phyloP scores from a whole-genome alignment of 805 yeast genomes.

The Barnettozyma populi region DNA sequence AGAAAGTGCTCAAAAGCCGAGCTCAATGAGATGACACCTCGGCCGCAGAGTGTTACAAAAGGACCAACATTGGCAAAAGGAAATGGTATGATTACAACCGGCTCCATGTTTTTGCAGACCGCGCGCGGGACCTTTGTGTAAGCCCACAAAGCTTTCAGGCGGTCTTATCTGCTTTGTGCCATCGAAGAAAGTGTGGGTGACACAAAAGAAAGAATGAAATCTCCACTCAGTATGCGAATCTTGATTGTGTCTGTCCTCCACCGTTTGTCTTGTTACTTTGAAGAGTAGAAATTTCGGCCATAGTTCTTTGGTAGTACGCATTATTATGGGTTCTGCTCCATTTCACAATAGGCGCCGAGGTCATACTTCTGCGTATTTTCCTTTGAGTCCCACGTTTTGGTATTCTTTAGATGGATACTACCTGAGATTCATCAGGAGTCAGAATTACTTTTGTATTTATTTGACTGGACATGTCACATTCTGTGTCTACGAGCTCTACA shows the following conservation, averaged over 20 bases:
- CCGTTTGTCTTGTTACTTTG: too few species aligned
- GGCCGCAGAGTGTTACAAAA: not conserved
- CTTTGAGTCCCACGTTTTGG: not conserved
- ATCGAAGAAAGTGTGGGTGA: not conserved
- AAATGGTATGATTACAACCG: not conserved
- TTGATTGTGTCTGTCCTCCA: too few species aligned
- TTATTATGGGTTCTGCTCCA: not conserved
- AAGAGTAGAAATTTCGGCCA: too few species aligned
- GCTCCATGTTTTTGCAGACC: not conserved
- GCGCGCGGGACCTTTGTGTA: not conserved
- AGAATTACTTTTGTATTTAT: not conserved
- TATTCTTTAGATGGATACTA: not conserved
- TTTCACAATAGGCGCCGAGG: not conserved
- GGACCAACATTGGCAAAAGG: not conserved
- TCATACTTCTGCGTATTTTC: not conserved
- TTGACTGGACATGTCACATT: not conserved
- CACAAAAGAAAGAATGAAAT: not conserved
- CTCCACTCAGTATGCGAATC: too few species aligned
- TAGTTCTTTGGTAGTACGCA: too few species aligned
- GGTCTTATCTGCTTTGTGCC: not conserved
- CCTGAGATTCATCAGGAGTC: not conserved
- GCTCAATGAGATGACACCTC: not conserved
- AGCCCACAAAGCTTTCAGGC: not conserved
- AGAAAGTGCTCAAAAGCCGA: not conserved
- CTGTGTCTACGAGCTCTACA: not conserved